These are phyloP conservation scores for Chloris gayana DNA, from an alignment of 176 grass and related monocot species.

Conservation along the genomic window DNA sequence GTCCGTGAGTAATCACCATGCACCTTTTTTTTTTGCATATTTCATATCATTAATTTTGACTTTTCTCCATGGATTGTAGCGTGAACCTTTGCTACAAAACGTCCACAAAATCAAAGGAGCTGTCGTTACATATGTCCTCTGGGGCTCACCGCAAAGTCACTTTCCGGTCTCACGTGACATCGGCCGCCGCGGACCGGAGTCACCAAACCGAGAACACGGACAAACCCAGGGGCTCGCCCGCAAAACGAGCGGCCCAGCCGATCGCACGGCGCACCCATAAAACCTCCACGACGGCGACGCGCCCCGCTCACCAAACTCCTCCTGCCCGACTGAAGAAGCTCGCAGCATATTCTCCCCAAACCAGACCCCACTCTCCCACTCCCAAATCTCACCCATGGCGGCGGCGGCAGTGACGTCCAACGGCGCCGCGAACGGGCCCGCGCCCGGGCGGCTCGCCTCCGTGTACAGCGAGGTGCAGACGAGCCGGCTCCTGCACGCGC, in stretches of 20 bases:
- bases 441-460: conserved; percentile 53
- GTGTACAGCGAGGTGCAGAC: conserved; percentile 99
- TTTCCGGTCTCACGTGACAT: not conserved
- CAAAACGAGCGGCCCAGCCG: conserved; percentile 30
- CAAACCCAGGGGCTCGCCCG: conserved; percentile 40
- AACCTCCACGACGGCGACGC: conserved; percentile 30
- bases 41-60: not conserved
- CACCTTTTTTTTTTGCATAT: too few relatives aligned
- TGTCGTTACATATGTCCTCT: too few relatives aligned
- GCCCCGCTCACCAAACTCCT: not conserved
- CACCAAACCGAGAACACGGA: conserved; percentile 1
- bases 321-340: not conserved
- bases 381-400: conserved; percentile 51
- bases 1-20: too few relatives aligned
- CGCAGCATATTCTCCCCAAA: conserved; percentile 31
- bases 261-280: conserved; percentile 29
- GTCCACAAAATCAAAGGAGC: too few relatives aligned
- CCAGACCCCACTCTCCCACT: not conserved
- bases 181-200: not conserved
- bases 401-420: conserved; percentile 57
- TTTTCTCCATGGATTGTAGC: too few relatives aligned
- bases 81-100: too few relatives aligned
- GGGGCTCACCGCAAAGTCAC: not conserved
- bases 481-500: conserved; percentile 70
- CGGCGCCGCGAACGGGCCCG: conserved; percentile 44